These are phyloP conservation scores for Coelastrella sp. DNA, from an alignment of 139 green algal genomes.

Conservation along the genomic window DNA sequence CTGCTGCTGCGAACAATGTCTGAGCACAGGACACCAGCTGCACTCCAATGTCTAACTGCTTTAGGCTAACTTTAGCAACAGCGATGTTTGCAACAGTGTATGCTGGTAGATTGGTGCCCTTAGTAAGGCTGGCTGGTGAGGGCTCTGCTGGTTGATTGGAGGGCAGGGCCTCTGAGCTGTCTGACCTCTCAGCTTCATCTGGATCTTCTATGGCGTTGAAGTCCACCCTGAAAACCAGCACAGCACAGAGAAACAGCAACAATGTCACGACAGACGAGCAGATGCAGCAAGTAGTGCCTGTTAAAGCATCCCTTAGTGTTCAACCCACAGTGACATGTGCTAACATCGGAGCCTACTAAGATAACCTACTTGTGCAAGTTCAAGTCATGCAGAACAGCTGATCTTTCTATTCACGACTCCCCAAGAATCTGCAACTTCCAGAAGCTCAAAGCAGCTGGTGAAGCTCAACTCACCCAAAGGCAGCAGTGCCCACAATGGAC, in stretches of 20 bases:
- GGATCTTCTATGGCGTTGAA: constrained; percentile 25
- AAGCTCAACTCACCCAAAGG: constrained; percentile 55
- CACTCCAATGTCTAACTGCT: neutral
- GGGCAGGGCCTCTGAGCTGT: neutral
- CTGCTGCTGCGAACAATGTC: constrained; percentile 17
- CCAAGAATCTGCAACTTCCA: too few species aligned
- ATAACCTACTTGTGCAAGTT: too few species aligned
- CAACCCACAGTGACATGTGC: too few species aligned
- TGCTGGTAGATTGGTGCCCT: neutral
- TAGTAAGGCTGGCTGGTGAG: neutral
- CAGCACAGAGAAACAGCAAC: neutral
- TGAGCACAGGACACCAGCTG: constrained; percentile 16
- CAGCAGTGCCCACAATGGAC: constrained; percentile 45
- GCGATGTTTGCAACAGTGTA: neutral
- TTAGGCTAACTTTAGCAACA: neutral
- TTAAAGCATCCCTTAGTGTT: too few species aligned
- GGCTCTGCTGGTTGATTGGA: neutral
- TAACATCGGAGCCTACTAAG: too few species aligned
- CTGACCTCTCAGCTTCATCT: neutral
- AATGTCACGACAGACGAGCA: too few species aligned
- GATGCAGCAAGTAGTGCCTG: too few species aligned
- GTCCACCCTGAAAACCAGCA: constrained; percentile 39
- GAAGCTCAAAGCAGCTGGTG: too few species aligned
- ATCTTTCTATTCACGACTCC: too few species aligned
- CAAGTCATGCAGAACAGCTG: too few species aligned